Evolutionary conservation across 768 basidiomycete species (phyloP).

Genomic region (Paxillus involutus): DNA sequence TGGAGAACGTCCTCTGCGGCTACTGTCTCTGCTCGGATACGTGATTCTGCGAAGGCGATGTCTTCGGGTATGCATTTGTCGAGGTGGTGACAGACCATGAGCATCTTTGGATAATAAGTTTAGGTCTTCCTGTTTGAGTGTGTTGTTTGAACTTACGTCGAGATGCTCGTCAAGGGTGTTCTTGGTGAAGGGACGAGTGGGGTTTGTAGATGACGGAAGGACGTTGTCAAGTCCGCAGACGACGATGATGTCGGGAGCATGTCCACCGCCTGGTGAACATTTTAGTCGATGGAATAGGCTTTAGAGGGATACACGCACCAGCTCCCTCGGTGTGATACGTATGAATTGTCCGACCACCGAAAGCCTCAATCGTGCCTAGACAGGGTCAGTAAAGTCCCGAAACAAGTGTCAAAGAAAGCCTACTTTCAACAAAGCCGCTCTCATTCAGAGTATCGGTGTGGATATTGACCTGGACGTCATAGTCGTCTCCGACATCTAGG

Average conservation of each 20-base stretch:
- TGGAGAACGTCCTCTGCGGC: slow-evolving; percentile 97
- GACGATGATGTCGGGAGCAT: slow-evolving; percentile 98
- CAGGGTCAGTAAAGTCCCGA: slow-evolving; percentile 3
- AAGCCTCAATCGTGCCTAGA: slow-evolving; percentile 83
- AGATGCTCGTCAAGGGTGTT: slow-evolving; percentile 98
- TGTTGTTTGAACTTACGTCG: slow-evolving; percentile 61
- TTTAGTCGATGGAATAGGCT: not conserved
- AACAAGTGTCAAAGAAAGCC: slow-evolving; percentile 21
- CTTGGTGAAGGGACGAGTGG: slow-evolving; percentile 85
- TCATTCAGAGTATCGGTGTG: slow-evolving; percentile 98
- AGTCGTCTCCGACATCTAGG: slow-evolving; percentile 81
- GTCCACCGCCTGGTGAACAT: slow-evolving; percentile 69
- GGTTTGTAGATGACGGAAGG: slow-evolving; percentile 94
- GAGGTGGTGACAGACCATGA: slow-evolving; percentile 99
- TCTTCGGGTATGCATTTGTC: slow-evolving; percentile 92
- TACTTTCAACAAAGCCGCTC: slow-evolving; percentile 94
- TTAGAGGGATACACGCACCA: slow-evolving; percentile 41
- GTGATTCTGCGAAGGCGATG: slow-evolving; percentile 92
- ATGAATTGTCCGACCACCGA: slow-evolving; percentile 89
- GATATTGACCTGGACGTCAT: slow-evolving; percentile 94
- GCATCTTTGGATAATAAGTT: slow-evolving; percentile 61
- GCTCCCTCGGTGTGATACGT: slow-evolving; percentile 98
- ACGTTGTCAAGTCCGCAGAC: slow-evolving; percentile 90
- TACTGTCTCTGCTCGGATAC: slow-evolving; percentile 94
- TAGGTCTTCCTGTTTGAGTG: not conserved